These are phyloP conservation scores for Penicillium samsonianum DNA, from an alignment of 495 filamentous ascomycete species.

Conservation along the genomic window DNA sequence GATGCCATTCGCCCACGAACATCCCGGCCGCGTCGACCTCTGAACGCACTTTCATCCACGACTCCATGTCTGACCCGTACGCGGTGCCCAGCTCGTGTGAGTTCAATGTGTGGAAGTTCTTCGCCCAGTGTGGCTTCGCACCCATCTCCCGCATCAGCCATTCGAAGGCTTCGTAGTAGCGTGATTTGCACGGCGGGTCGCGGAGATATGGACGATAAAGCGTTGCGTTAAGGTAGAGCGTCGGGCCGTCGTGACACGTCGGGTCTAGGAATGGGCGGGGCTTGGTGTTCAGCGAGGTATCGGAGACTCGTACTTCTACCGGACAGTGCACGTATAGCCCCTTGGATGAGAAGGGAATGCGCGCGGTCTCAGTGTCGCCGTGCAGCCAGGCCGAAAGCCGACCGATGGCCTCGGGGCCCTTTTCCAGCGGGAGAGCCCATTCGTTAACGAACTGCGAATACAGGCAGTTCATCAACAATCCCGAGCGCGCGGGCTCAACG, in stretches of 20 bases:
- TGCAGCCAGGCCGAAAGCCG: constrained; percentile 86
- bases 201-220: constrained; percentile 86
- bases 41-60: constrained; percentile 67
- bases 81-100: constrained; percentile 46
- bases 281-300: constrained; percentile 59
- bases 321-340: constrained; percentile 90
- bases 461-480: constrained; percentile 91
- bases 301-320: constrained; percentile 85
- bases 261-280: constrained; percentile 80
- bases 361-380: constrained; percentile 52
- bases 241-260: constrained; percentile 64
- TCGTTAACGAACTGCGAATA: constrained; percentile 98
- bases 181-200: constrained; percentile 73
- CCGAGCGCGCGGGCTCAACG: constrained; percentile 75
- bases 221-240: constrained; percentile 93
- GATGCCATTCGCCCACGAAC: constrained; percentile 91
- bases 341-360: constrained; percentile 77
- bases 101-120: constrained; percentile 73
- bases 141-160: constrained; percentile 91
- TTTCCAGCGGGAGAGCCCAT: constrained; percentile 89
- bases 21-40: constrained; percentile 85
- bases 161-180: constrained; percentile 94
- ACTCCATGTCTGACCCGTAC: constrained; percentile 57
- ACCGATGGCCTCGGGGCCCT: constrained; percentile 83
- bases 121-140: constrained; percentile 95